Conservation (phyloP, 352 stramenopile genomes). For the Phytopythium cucurbitacearum region DNA sequence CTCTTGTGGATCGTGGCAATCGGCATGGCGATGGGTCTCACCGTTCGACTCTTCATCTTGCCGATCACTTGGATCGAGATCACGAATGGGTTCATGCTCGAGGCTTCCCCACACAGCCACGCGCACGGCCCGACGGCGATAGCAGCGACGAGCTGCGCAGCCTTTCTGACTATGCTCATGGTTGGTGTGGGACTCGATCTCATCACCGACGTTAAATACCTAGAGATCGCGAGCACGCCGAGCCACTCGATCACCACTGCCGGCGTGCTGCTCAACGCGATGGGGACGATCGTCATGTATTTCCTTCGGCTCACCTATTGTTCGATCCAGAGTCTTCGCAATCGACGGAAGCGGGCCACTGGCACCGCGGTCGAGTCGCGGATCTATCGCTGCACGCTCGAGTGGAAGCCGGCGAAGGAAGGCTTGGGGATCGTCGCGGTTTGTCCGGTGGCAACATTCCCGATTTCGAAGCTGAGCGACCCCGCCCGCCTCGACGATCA, state of each 20-base stretch:
- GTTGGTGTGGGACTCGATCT: not conserved
- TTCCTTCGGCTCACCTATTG: not conserved
- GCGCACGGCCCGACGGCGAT: not conserved
- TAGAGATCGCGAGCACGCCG: not conserved
- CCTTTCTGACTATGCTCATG: not conserved
- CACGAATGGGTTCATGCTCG: not conserved
- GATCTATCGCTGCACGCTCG: not conserved
- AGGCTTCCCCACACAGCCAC: not conserved
- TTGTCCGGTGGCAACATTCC: no score
- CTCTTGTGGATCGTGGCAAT: not conserved
- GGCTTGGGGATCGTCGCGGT: no score
- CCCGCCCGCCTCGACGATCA: no score
- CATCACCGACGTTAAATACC: not conserved
- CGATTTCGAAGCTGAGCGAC: no score
- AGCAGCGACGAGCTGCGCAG: not conserved
- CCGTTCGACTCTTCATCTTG: not conserved
- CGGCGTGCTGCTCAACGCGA: slow-evolving; percentile 5
- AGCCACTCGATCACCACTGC: not conserved
- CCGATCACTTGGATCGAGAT: slow-evolving; percentile 2
- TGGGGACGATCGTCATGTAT: slow-evolving; percentile 3
- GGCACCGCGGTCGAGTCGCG: not conserved
- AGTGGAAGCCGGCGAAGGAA: not conserved
- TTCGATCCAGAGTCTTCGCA: not conserved
- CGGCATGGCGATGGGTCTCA: not conserved
- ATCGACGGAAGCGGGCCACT: not conserved